These are phyloP conservation scores for Ophiostoma pallidulum DNA, from an alignment of 2,329 filamentous ascomycete species.

Conservation along the genomic window DNA sequence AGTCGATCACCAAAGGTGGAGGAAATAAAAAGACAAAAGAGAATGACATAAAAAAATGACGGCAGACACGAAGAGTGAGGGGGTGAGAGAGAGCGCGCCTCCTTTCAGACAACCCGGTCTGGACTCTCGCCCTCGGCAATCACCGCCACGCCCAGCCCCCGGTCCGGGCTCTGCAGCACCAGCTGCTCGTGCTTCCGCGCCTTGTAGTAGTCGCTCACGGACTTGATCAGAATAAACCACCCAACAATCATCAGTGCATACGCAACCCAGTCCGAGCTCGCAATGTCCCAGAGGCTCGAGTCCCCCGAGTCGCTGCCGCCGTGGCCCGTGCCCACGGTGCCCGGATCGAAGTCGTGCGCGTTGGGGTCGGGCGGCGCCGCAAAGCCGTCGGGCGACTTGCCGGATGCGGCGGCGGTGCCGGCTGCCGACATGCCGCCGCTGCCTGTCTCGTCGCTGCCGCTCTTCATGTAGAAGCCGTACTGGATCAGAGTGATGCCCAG, in stretches of 20 bases:
- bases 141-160: conserved; percentile 73
- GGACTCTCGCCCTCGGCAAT: conserved; percentile 77
- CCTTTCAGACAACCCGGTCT: conserved; percentile 67
- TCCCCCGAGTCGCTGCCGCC: conserved; percentile 28
- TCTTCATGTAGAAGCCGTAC: conserved; percentile 94
- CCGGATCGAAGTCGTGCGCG: conserved; percentile 76
- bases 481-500: conserved; percentile 93
- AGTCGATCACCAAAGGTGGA: too few relatives aligned
- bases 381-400: conserved; percentile 45
- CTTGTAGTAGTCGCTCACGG: conserved; percentile 82
- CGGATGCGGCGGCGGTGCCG: conserved; percentile 25
- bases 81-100: too few relatives aligned
- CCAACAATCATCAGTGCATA: conserved; percentile 94
- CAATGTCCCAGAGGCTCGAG: conserved; percentile 47
- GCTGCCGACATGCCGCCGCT: conserved; percentile 29
- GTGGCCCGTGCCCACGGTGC: conserved; percentile 42
- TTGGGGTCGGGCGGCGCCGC: conserved; percentile 78
- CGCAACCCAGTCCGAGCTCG: conserved; percentile 76
- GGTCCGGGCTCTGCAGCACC: conserved; percentile 83
- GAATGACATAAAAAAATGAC: background rate
- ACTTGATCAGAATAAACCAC: conserved; percentile 94
- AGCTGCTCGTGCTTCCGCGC: conserved; percentile 87
- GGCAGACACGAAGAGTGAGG: too few relatives aligned
- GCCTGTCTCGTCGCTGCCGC: conserved; percentile 31
- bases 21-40: background rate